These are phyloP conservation scores for Aphanomyces invadans DNA, from an alignment of 352 stramenopile genomes.

Conservation along the genomic window DNA sequence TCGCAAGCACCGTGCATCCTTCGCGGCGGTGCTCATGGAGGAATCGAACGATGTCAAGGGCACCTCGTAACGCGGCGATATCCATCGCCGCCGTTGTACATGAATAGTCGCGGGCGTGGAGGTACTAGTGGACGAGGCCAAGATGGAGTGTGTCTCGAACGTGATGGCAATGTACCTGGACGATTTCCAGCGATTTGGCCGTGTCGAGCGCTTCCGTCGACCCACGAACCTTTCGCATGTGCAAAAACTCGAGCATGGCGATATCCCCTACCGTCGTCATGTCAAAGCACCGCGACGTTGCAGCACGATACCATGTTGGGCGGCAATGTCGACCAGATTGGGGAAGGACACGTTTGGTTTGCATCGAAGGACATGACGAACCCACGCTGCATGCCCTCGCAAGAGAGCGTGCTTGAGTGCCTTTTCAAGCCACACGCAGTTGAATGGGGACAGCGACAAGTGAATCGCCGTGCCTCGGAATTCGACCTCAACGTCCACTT, in stretches of 20 bases:
- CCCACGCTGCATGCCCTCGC: neutral
- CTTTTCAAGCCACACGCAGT: neutral
- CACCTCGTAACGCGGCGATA: constrained; percentile 25
- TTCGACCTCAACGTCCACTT: neutral
- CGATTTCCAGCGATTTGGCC: neutral
- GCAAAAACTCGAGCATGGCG: neutral
- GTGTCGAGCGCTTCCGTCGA: neutral
- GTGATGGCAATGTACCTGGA: no score
- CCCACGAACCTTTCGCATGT: neutral
- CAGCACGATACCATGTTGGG: neutral
- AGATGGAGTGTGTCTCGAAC: no score
- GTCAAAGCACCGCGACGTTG: neutral
- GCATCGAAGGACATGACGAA: neutral
- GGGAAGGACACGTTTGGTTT: neutral
- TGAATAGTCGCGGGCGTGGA: neutral
- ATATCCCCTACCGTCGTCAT: neutral
- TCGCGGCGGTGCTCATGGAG: constrained; percentile 24
- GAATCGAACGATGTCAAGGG: constrained; percentile 27
- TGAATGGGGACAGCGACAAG: neutral
- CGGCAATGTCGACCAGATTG: neutral
- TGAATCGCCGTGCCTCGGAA: neutral
- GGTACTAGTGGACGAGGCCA: neutral
- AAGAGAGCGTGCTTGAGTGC: neutral
- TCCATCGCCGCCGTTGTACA: constrained; percentile 25
- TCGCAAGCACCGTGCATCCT: constrained; percentile 26